These are phyloP conservation scores for Aspergillus sp. DNA, from an alignment of 2,329 filamentous ascomycete species.

Conservation along the genomic window DNA sequence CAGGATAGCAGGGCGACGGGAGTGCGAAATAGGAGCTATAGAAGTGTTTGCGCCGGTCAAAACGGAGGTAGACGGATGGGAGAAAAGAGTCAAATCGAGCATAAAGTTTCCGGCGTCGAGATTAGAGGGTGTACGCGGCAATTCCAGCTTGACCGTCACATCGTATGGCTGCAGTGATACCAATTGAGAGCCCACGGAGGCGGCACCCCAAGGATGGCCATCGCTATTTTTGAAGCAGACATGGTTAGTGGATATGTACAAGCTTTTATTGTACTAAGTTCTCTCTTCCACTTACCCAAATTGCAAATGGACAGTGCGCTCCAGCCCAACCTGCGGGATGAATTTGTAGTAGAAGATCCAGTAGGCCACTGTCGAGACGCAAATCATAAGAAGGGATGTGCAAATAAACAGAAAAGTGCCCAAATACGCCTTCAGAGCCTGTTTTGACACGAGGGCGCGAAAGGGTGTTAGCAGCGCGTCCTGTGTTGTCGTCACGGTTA, in stretches of 20 bases:
- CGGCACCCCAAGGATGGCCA: slow-evolving; percentile 49
- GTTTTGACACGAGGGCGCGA: slow-evolving; percentile 53
- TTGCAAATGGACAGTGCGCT: slow-evolving; percentile 61
- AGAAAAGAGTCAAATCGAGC: slow-evolving; percentile 71
- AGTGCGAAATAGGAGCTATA: slow-evolving; percentile 51
- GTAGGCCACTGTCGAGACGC: slow-evolving; percentile 57
- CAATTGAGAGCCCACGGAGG: slow-evolving; percentile 49
- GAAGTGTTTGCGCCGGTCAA: slow-evolving; percentile 24
- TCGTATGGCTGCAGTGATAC: slow-evolving; percentile 78
- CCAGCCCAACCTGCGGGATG: slow-evolving; percentile 61
- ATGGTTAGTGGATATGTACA: background rate
- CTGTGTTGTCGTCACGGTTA: slow-evolving; percentile 29
- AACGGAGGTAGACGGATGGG: slow-evolving; percentile 35
- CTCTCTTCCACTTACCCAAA: slow-evolving; percentile 47
- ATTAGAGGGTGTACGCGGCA: slow-evolving; percentile 77
- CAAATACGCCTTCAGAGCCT: slow-evolving; percentile 61
- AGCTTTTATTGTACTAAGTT: background rate
- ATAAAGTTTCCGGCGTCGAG: slow-evolving; percentile 86
- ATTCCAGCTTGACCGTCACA: slow-evolving; percentile 65
- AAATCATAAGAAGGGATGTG: slow-evolving; percentile 52
- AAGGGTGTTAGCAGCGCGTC: slow-evolving; percentile 51
- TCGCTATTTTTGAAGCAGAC: slow-evolving; percentile 25
- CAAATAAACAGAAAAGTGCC: slow-evolving; percentile 52
- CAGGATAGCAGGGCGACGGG: slow-evolving; percentile 70
- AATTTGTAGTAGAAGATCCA: slow-evolving; percentile 64